A percentile compares a stretch with the other conserved stretches of the same genome.
These are phyloP conservation scores for Didymella glomerata DNA, from an alignment of 2,329 filamentous ascomycete genomes.

Conservation along the genomic window DNA sequence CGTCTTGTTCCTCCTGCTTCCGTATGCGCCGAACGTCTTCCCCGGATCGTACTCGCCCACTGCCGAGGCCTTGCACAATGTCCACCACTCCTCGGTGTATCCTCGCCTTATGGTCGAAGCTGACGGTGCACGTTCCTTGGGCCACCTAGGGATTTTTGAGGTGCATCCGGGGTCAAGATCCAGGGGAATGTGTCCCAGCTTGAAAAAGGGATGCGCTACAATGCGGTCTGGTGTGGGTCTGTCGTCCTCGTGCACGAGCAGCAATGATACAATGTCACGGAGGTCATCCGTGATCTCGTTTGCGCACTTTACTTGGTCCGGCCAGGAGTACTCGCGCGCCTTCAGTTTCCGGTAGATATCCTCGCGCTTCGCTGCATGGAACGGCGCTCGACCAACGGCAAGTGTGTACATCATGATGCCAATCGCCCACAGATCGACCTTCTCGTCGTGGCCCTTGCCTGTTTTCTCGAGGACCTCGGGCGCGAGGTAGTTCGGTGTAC, in stretches of 20 bases:
- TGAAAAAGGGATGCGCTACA: slow-evolving; percentile 82
- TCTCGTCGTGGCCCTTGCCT: slow-evolving; percentile 94
- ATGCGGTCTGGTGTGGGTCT: slow-evolving; percentile 80
- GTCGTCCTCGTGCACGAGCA: slow-evolving; percentile 78
- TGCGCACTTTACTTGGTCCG: slow-evolving; percentile 68
- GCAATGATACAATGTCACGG: slow-evolving; percentile 77
- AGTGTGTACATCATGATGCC: slow-evolving; percentile 99
- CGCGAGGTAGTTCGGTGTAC: slow-evolving; percentile 97
- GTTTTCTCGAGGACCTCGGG: slow-evolving; percentile 95
- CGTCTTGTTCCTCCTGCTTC: slow-evolving; percentile 58
- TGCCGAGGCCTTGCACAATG: slow-evolving; percentile 59
- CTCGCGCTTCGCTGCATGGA: slow-evolving; percentile 89
- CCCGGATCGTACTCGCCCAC: slow-evolving; percentile 59
- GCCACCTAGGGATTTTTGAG: slow-evolving; percentile 58
- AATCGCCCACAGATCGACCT: slow-evolving; percentile 97
- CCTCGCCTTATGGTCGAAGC: slow-evolving; percentile 56
- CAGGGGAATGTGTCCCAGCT: slow-evolving; percentile 74
- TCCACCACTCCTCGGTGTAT: slow-evolving; percentile 61
- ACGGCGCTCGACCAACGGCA: slow-evolving; percentile 94
- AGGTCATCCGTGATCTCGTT: slow-evolving; percentile 78
- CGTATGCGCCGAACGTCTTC: slow-evolving; percentile 57
- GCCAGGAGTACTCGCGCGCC: slow-evolving; percentile 82
- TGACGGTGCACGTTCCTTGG: slow-evolving; percentile 55
- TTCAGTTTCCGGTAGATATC: slow-evolving; percentile 78
- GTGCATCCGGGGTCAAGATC: slow-evolving; percentile 57